Evolutionary conservation across 345 rosid species (phyloP).

Genomic region (Sisymbrium altissimum): DNA sequence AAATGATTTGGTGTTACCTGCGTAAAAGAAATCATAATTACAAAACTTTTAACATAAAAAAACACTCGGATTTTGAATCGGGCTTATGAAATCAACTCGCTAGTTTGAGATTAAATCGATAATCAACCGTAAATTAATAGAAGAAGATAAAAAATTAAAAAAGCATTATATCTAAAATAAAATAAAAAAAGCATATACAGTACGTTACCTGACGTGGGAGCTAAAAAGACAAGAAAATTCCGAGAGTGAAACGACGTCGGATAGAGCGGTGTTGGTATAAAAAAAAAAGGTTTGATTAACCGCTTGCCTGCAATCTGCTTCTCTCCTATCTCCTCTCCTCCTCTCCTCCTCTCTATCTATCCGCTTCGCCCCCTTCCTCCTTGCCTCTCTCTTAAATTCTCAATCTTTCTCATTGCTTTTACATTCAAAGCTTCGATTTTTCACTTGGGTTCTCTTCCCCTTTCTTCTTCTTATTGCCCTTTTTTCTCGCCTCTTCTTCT

Average conservation of each 20-base stretch:
- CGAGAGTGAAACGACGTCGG: background rate
- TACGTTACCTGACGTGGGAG: background rate
- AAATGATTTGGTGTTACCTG: background rate
- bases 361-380: constrained; percentile 3
- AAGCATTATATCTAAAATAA: too few relatives aligned
- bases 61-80: background rate
- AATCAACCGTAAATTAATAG: background rate
- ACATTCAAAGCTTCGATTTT: background rate
- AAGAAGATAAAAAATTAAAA: background rate
- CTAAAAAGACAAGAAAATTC: background rate
- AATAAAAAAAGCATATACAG: background rate
- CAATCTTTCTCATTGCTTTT: constrained; percentile 20
- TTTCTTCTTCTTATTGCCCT: too few relatives aligned
- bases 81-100: background rate
- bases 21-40: background rate
- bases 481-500: background rate
- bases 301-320: constrained; percentile 20
- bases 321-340: constrained; percentile 9
- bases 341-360: constrained; percentile 20
- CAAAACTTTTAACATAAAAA: background rate
- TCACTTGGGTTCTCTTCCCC: background rate
- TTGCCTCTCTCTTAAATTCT: background rate
- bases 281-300: background rate
- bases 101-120: background rate
- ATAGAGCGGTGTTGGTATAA: constrained; percentile 9